Evolutionary conservation across 2,329 filamentous ascomycete genomes (phyloP).

Genomic region (Trichoderma lentiforme): DNA sequence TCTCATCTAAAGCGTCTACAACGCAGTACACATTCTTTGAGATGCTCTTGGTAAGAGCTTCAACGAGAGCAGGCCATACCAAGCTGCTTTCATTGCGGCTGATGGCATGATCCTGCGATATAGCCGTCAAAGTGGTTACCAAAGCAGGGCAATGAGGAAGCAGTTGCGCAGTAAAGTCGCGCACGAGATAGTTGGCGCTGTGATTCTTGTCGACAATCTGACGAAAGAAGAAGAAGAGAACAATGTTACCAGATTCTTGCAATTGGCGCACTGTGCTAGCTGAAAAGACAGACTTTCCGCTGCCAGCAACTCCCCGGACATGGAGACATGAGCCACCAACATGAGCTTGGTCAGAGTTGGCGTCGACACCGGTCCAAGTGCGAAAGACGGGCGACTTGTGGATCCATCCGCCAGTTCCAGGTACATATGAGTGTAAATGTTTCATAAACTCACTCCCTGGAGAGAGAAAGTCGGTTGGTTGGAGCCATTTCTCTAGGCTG

Average conservation of each 20-base stretch:
- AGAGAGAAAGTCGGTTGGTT: not conserved
- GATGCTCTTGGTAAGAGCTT: not conserved
- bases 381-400: not conserved
- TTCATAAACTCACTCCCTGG: not conserved
- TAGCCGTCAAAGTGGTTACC: not conserved
- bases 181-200: not conserved
- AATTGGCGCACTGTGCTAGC: not conserved
- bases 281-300: not conserved
- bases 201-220: slow-evolving; percentile 3
- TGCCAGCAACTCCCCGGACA: not conserved
- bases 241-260: not conserved
- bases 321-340: not conserved
- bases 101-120: not conserved
- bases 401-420: not conserved
- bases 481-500: not conserved
- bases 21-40: not conserved
- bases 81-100: not conserved
- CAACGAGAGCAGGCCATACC: not conserved
- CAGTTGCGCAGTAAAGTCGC: not conserved
- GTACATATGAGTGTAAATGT: not conserved
- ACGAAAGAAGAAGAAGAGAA: not conserved
- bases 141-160: not conserved
- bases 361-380: not conserved
- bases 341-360: not conserved
- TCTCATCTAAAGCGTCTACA: not conserved